Evolutionary conservation across 2,329 filamentous ascomycete genomes (phyloP).

Genomic region (Cordyceps fumosorosea): DNA sequence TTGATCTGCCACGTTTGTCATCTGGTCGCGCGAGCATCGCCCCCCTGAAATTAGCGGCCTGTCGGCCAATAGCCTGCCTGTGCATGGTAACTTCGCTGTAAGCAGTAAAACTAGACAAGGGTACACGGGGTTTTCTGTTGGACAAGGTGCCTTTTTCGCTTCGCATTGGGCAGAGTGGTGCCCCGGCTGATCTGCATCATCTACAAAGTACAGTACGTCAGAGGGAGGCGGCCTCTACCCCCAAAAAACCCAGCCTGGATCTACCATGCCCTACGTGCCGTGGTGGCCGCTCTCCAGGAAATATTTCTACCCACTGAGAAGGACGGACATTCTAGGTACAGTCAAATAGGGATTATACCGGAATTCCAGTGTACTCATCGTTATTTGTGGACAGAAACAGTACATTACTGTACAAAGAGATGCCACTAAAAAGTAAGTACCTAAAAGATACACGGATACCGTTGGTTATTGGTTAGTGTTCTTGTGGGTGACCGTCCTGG

Average conservation of each 20-base stretch:
- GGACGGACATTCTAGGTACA: too few species aligned
- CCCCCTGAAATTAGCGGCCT: conserved; percentile 4
- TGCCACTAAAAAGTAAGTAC: too few species aligned
- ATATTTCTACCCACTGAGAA: too few species aligned
- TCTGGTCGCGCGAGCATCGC: neutral
- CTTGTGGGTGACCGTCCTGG: too few species aligned
- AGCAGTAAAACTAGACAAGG: neutral
- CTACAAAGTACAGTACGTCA: neutral
- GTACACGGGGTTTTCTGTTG: neutral
- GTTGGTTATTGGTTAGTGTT: too few species aligned
- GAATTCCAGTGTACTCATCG: too few species aligned
- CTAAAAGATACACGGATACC: too few species aligned
- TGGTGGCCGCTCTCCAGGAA: too few species aligned
- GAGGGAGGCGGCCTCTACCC: neutral
- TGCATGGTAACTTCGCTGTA: neutral
- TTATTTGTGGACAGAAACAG: too few species aligned
- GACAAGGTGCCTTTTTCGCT: neutral
- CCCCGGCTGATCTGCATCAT: conserved; percentile 4
- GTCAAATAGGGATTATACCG: too few species aligned
- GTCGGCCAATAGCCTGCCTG: neutral
- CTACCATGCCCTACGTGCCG: too few species aligned
- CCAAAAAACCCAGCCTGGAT: neutral
- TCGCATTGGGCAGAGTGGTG: neutral
- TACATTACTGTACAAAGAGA: too few species aligned
- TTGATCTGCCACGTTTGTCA: neutral